Base-by-base conservation (phyloP, 2,329 filamentous ascomycete species). In the Penicillium oxalicum region DNA sequence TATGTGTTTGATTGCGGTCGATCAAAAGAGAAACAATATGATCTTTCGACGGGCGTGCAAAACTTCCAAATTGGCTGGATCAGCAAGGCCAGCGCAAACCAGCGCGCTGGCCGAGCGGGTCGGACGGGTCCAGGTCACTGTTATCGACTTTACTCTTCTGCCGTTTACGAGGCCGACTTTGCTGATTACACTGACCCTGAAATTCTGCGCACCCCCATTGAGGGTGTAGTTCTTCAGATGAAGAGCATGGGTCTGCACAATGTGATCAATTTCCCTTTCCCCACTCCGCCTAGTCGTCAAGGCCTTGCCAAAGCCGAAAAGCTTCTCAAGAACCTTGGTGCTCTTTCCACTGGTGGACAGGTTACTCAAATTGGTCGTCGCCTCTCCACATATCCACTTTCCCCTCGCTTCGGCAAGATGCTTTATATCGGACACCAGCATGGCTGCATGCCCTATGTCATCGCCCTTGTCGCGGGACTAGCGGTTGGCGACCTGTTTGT, bases 11-110 rank as follows among this genome's bases (percentile, higher is more conserved):
- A 97, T 68, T 91, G 88, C 56, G 93, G 93, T 32, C 80, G 94
- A 43, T 86, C 88, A 33, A 98, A 98, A 68, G 91, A 96, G 67
- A 86, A 91, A 54, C 87, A 85, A 49, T 97, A 93, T 61, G 88
- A 97, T 64, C 78, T 82, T n/a, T 74, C 81, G 9, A 96, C 87
- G 7, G 91, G 91, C 3, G 91, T 98, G 0, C 93, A 98, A 66
- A 95, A 87, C 63, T 98, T 95, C 65, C 87, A 95, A 60, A 82
- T 98, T 45, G 86, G 87, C 36, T 98, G 91, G 89, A 94, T 97
- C 65, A 96, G 91, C 73, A 97, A 98, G 72, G 93, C 93, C 27
- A 95, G 89, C 66, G 91, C 93, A 6, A 87, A 84, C 56, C 93
- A 98, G 70, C 81, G 93, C 66, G 83, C 89, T 50, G 93, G 93